Conservation (phyloP, 1,139 yeast genomes). For the Candida pseudoviswanathii region DNA sequence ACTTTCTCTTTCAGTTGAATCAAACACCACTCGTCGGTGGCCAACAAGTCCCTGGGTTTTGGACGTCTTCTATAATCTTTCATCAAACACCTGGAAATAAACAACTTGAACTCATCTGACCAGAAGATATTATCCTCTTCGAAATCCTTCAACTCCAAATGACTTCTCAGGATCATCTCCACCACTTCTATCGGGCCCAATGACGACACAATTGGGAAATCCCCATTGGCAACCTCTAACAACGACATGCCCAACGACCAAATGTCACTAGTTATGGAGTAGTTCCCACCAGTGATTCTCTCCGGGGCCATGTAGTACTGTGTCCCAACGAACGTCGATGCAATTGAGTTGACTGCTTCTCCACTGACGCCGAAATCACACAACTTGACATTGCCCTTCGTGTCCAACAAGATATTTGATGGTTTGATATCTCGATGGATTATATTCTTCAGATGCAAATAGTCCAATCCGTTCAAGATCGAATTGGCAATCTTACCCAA, state of each 20-base stretch:
- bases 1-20: slow-evolving; percentile 40
- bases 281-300: slow-evolving; percentile 91
- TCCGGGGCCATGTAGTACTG: slow-evolving; percentile 99
- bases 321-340: slow-evolving; percentile 96
- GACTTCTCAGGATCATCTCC: slow-evolving; percentile 76
- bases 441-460: slow-evolving; percentile 82
- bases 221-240: slow-evolving; percentile 88
- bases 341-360: slow-evolving; percentile 90
- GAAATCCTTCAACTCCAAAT: slow-evolving; percentile 76
- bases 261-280: slow-evolving; percentile 91
- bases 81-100: slow-evolving; percentile 76
- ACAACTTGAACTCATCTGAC: slow-evolving; percentile 82
- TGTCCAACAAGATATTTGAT: slow-evolving; percentile 79
- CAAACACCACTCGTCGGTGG: slow-evolving; percentile 16
- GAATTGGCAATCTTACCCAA: slow-evolving; percentile 87
- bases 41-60: slow-evolving; percentile 86
- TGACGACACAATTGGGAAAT: slow-evolving; percentile 62
- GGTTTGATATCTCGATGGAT: slow-evolving; percentile 96
- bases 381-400: slow-evolving; percentile 77
- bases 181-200: slow-evolving; percentile 83
- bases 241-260: slow-evolving; percentile 95
- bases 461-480: slow-evolving; percentile 80
- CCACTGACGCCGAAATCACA: slow-evolving; percentile 99
- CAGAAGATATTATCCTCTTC: slow-evolving; percentile 76
- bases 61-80: slow-evolving; percentile 83